Base-by-base conservation (phyloP, 2,329 filamentous ascomycete genomes). In the Epichloe sylvatica region DNA sequence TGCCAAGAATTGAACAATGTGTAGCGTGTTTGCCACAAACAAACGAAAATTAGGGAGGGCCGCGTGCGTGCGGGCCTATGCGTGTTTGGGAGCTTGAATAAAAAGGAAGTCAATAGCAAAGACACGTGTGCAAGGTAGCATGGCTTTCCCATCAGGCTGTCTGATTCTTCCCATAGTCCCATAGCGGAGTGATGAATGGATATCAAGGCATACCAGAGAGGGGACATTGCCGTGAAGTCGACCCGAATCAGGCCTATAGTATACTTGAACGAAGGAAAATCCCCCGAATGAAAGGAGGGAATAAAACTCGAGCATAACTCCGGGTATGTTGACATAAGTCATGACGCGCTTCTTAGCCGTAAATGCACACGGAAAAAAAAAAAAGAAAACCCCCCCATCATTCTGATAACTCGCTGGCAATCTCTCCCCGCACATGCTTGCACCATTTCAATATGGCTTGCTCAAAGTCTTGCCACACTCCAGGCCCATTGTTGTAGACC, bases 391-490 rank as follows among this genome's bases (percentile, higher is more conserved):
- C 23, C 7, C 25, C 25, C 38, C 19, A 11, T 57, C 44, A 59
- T 46, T 59, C 53, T 7, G 46, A 55, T 51, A 78, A 65, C 58
- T 96, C 91, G 44, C 76, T 75, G 39, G 83, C 77, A 56, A 97
- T 80, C 70, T 97, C 91, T 62, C 86, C 81, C 35, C 92, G 76
- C 7, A 96, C 88, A 51, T 78, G 81, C 56, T 75, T 76, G 65
- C 85, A 89, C 92, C 92, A 98, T 60, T 79, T 74, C 62, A 88
- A 75, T 46, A 98, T 74, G 30, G 89, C 89, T 5, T 78, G 73
- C 63, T 98, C 90, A 55, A 98, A 94, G 49, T 82, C 78, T 47
- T 76, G 71, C 90, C 90, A 96, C 12, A 81, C 80, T 48, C 79
- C 74, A 1, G 75, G 75, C 46, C 78, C 74, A 52, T 75, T 83